Evolutionary conservation across 306 rosid species (phyloP).

Genomic region (Vigna trinervia): DNA sequence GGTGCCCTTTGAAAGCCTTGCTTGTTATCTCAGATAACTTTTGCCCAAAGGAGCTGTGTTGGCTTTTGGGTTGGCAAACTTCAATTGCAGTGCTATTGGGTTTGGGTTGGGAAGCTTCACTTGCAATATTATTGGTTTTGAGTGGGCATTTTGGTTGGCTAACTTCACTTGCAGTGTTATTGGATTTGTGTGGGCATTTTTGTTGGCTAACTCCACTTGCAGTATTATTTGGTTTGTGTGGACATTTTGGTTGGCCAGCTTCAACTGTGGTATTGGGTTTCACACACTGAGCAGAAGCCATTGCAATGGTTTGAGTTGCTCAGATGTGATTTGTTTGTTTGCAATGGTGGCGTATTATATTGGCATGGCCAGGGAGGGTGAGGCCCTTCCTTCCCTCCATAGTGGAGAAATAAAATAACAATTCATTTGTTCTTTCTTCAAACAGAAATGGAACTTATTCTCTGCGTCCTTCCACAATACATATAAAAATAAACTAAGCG

Average conservation of each 20-base stretch:
- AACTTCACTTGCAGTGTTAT: constrained; percentile 23
- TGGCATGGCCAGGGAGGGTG: constrained; percentile 20
- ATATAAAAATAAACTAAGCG: constrained; percentile 32
- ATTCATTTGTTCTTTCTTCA: constrained; percentile 38
- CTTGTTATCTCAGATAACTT: constrained; percentile 49
- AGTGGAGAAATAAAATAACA: constrained; percentile 46
- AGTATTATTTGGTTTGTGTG: constrained; percentile 43
- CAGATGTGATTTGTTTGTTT: constrained; percentile 33
- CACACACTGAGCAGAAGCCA: constrained; percentile 58
- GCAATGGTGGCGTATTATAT: constrained; percentile 19
- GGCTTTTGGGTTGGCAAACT: constrained; percentile 48
- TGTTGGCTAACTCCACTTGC: constrained; percentile 42
- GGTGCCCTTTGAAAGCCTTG: constrained; percentile 51
- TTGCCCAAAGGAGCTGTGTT: constrained; percentile 52
- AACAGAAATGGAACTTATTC: constrained; percentile 44
- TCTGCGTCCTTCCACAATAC: constrained; percentile 31
- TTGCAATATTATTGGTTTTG: not conserved
- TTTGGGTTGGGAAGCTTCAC: constrained; percentile 48
- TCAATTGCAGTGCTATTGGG: constrained; percentile 33
- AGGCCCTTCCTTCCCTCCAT: constrained; percentile 28
- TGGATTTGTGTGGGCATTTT: constrained; percentile 37
- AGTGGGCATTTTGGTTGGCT: constrained; percentile 48
- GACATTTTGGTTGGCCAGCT: constrained; percentile 46
- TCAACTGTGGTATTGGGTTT: constrained; percentile 45
- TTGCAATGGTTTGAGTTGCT: constrained; percentile 37